A percentile compares a stretch with the other conserved stretches of the same genome.
These are phyloP conservation scores for Schrenkiella parvula DNA, from an alignment of 345 rosid genomes.

Conservation along the genomic window DNA sequence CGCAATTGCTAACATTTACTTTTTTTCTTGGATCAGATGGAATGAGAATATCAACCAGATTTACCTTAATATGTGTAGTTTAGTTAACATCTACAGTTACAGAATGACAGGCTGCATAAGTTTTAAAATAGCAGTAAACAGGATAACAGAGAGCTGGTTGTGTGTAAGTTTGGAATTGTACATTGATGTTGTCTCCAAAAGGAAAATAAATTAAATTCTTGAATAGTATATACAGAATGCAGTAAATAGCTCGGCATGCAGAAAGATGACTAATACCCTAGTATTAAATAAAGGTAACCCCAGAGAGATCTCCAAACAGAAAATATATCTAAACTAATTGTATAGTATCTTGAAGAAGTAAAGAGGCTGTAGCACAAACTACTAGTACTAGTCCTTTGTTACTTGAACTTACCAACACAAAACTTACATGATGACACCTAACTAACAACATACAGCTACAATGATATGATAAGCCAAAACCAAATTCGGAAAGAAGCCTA, in stretches of 20 bases:
- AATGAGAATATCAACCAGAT: neutral
- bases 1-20: neutral
- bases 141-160: neutral
- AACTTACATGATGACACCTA: slow-evolving; percentile 8
- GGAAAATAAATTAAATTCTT: neutral
- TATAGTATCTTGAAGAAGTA: neutral
- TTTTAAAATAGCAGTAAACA: neutral
- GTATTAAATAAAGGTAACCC: neutral
- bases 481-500: slow-evolving; percentile 1
- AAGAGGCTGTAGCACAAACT: neutral
- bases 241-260: neutral
- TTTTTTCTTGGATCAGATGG: neutral
- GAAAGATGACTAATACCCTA: neutral
- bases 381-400: slow-evolving; percentile 1
- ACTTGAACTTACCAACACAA: neutral
- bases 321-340: neutral
- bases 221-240: neutral
- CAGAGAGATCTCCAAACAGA: neutral
- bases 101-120: neutral
- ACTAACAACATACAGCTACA: slow-evolving; percentile 21
- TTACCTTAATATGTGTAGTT: neutral
- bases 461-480: slow-evolving; percentile 9
- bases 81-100: neutral
- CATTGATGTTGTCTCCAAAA: neutral
- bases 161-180: neutral